Base-by-base conservation (phyloP, 2,329 filamentous ascomycete species). In the Talaromyces verruculosus region DNA sequence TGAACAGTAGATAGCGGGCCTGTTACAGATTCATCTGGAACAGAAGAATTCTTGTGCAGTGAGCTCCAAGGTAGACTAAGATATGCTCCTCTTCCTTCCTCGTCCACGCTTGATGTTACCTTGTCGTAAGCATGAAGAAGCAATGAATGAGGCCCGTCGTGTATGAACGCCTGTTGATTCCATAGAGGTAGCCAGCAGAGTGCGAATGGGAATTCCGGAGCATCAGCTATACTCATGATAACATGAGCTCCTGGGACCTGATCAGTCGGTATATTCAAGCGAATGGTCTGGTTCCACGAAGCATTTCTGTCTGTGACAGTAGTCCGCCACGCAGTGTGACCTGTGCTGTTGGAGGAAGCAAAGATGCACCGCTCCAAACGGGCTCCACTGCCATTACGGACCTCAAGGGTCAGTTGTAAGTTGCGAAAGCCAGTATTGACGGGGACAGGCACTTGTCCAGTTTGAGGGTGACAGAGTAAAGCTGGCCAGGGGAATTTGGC, bases 51-150 rank as follows among this genome's bases (percentile, higher is more conserved):
- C 69, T 86, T 88, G 45, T 86, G 85, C 60, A 87, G 84, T 3
- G 90, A 82, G 69, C 86, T 89, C 91, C 93, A 98, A 0, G 92
- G 91, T 17, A 96, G 82, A 30, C 87, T 89, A 33, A 99, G 82
- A 75, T 99, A 99, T 15, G 93, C 94, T 1, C 93, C 93, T 75
- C 89, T 92, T 4, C 92, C 93, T 65, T 86, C 65, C 83, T 84
- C 74, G 10, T 68, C 67, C 82, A 87, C 59, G 85, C 85, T 90
- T 0, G 91, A 91, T 0, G 93, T 98, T 73, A 90, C 87, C 75
- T 98, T 96, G 72, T 99, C 96, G 72, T 97, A 91, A 69, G 91
- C 91, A 81, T 98, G 97, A 53, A 99, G 81, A 1, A 96, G 82
- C 59, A 97, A 81, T 2, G 88, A 88, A 75, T 97, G 94, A 22